These are phyloP conservation scores for Hirschfeldia incana DNA, from an alignment of 345 rosid genomes.

Conservation along the genomic window DNA sequence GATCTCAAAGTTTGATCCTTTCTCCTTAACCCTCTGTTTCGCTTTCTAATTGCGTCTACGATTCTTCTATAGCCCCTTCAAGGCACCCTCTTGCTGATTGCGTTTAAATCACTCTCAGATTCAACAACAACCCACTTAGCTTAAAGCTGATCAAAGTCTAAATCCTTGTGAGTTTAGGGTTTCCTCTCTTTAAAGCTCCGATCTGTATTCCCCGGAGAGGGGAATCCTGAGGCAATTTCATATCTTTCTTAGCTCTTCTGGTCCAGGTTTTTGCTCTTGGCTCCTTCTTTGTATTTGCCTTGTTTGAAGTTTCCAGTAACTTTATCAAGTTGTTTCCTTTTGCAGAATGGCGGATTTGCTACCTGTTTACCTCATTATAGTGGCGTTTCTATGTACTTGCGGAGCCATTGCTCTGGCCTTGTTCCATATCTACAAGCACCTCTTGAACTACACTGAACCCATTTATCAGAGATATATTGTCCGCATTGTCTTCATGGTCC, in stretches of 20 bases:
- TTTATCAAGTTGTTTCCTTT: too few species aligned
- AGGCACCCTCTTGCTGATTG: slow-evolving; percentile 24
- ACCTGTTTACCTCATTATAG: slow-evolving; percentile 49
- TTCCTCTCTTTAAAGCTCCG: slow-evolving; percentile 9
- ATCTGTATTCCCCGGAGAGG: not conserved
- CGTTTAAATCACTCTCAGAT: slow-evolving; percentile 14
- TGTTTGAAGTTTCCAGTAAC: not conserved
- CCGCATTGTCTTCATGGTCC: slow-evolving; percentile 96
- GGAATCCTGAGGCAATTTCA: not conserved
- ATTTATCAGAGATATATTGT: slow-evolving; percentile 93
- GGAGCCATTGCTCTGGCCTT: slow-evolving; percentile 77
- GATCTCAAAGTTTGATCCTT: slow-evolving; percentile 19
- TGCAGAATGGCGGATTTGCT: slow-evolving; percentile 58
- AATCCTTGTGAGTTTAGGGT: slow-evolving; percentile 8
- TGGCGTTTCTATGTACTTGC: slow-evolving; percentile 68
- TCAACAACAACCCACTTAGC: slow-evolving; percentile 2
- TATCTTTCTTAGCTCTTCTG: not conserved
- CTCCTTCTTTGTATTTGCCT: not conserved
- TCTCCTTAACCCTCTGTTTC: not conserved
- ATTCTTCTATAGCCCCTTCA: not conserved
- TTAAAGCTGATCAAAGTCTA: not conserved
- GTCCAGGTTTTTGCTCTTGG: slow-evolving; percentile 23
- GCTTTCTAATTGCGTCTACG: slow-evolving; percentile 25
- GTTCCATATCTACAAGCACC: slow-evolving; percentile 81
- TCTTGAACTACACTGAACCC: slow-evolving; percentile 89